These are phyloP conservation scores for Leccinum aurantiacum DNA, from an alignment of 768 basidiomycete genomes.

Conservation along the genomic window DNA sequence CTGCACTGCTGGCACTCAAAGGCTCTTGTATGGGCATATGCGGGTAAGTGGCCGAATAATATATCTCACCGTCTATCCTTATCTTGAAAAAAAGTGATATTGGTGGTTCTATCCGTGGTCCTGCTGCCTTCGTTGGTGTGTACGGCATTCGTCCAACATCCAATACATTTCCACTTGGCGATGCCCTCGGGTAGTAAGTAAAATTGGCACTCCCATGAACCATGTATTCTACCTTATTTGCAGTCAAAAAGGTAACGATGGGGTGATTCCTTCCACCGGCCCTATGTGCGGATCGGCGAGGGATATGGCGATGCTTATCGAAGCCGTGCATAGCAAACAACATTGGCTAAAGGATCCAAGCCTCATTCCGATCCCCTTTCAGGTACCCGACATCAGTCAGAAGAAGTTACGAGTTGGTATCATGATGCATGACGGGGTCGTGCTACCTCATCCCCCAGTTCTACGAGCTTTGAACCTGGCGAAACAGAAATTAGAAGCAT, in stretches of 20 bases:
- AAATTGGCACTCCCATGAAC: background rate
- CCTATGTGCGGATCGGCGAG: conserved; percentile 31
- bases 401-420: conserved; percentile 32
- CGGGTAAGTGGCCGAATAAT: conserved; percentile 27
- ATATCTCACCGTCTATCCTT: background rate
- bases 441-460: conserved; percentile 43
- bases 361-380: conserved; percentile 31
- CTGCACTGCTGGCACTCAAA: conserved; percentile 45
- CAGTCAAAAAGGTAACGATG: conserved; percentile 29
- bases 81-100: conserved; percentile 20
- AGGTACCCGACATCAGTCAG: conserved; percentile 23
- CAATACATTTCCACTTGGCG: conserved; percentile 28
- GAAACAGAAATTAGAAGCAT: conserved; percentile 36
- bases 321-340: conserved; percentile 27
- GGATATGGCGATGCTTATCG: conserved; percentile 25
- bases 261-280: conserved; percentile 10
- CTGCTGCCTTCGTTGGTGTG: conserved; percentile 37
- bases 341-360: conserved; percentile 44
- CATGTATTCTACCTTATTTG: conserved; percentile 11
- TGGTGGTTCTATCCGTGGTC: conserved; percentile 43
- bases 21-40: conserved; percentile 48
- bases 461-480: conserved; percentile 39
- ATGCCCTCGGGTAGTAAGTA: conserved; percentile 22
- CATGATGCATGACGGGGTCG: conserved; percentile 37
- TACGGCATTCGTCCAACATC: conserved; percentile 43